Percentiles rank a stretch among this genome's conserved stretches.
phyloP scores from a whole-genome alignment of 495 filamentous ascomycete species.

The Talaromyces stipitatus region DNA sequence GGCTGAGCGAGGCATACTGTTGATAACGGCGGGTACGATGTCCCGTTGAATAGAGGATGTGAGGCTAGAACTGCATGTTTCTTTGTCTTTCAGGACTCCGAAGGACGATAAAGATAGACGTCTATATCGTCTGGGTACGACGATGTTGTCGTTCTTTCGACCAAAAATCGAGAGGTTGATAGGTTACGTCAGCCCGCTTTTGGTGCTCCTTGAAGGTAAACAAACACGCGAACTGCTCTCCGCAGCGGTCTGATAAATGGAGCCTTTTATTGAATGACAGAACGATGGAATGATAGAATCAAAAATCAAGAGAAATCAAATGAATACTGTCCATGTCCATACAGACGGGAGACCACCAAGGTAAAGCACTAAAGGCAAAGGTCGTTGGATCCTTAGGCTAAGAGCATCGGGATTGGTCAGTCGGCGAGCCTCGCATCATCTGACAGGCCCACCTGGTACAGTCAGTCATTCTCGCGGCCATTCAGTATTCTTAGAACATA shows the following conservation, averaged over 20 bases:
- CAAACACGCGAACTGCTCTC: too few relatives aligned
- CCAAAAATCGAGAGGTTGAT: not conserved
- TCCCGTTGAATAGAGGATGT: too few relatives aligned
- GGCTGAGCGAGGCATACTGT: conserved; percentile 24
- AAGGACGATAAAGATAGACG: too few relatives aligned
- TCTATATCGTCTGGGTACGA: too few relatives aligned
- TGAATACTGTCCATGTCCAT: not conserved
- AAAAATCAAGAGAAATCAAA: not conserved
- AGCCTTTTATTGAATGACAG: too few relatives aligned
- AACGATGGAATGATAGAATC: not conserved
- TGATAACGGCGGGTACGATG: not conserved
- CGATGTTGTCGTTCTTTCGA: not conserved
- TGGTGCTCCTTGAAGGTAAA: not conserved
- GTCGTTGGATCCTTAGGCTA: too few relatives aligned
- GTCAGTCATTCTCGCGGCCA: not conserved
- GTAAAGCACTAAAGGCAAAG: too few relatives aligned
- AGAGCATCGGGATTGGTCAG: not conserved
- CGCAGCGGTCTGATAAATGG: too few relatives aligned
- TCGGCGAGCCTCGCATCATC: not conserved
- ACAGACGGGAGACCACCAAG: too few relatives aligned
- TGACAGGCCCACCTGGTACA: not conserved
- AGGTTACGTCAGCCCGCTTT: not conserved
- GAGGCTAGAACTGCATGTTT: too few relatives aligned
- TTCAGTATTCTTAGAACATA: too few relatives aligned
- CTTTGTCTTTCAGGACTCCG: too few relatives aligned